Conservation (phyloP, 1,284 basidiomycete genomes). For the Cryptococcus sp. region DNA sequence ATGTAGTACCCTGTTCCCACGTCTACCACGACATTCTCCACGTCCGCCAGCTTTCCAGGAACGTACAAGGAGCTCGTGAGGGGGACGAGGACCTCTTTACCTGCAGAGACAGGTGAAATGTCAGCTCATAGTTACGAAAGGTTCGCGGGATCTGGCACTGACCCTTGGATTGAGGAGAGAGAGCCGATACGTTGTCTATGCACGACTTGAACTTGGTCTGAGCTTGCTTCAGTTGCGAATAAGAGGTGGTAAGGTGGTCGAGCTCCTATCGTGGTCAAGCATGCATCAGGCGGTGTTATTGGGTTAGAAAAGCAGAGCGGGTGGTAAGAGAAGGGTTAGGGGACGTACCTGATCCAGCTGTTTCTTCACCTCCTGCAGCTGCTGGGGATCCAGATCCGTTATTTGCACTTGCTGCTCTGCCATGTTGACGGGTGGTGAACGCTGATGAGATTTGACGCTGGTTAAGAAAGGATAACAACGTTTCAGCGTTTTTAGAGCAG, state of each 20-base stretch:
- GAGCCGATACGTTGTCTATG: slow-evolving; percentile 73
- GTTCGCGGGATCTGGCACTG: slow-evolving; percentile 27
- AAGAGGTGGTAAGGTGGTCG: slow-evolving; percentile 87
- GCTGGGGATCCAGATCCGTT: slow-evolving; percentile 74
- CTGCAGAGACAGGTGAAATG: slow-evolving; percentile 53
- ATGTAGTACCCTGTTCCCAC: slow-evolving; percentile 97
- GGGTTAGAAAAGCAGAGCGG: not conserved
- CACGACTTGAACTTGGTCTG: slow-evolving; percentile 90
- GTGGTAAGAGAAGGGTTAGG: not conserved
- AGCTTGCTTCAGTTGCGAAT: slow-evolving; percentile 86
- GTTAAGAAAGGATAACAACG: too few species aligned
- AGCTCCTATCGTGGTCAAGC: slow-evolving; percentile 66
- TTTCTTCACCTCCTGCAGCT: slow-evolving; percentile 79
- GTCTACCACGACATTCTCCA: slow-evolving; percentile 88
- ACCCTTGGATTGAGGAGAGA: slow-evolving; percentile 76
- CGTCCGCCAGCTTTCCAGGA: slow-evolving; percentile 81
- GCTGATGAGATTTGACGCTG: too few species aligned
- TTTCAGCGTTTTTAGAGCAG: too few species aligned
- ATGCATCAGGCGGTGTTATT: too few species aligned
- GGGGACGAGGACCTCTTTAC: slow-evolving; percentile 84
- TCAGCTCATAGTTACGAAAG: too few species aligned
- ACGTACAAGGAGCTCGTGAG: slow-evolving; percentile 94
- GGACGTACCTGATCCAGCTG: slow-evolving; percentile 79
- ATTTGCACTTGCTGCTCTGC: slow-evolving; percentile 71
- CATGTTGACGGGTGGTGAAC: too few species aligned